A percentile compares a stretch with the other conserved stretches of the same genome.
Conservation (phyloP, 2,329 filamentous ascomycete species). For the Truncatella angustata region DNA sequence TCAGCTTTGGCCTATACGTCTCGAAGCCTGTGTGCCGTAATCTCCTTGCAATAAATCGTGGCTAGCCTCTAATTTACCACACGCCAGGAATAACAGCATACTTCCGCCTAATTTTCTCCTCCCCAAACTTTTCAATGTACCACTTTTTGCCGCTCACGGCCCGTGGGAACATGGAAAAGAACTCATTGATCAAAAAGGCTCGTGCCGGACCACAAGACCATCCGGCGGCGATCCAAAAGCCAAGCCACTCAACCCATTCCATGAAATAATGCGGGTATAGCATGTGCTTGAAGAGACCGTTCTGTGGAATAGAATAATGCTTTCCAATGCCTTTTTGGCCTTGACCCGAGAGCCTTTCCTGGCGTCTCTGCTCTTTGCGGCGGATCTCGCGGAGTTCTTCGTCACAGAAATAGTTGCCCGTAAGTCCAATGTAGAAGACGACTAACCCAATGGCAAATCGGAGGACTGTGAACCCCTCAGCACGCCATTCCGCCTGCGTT, state of each 20-base stretch:
- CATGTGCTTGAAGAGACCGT: slow-evolving; percentile 78
- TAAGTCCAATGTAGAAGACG: slow-evolving; percentile 74
- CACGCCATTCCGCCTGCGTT: slow-evolving; percentile 50
- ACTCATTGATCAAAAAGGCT: slow-evolving; percentile 80
- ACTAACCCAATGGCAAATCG: slow-evolving; percentile 64
- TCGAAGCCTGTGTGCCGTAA: no score
- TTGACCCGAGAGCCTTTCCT: slow-evolving; percentile 42
- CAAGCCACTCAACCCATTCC: slow-evolving; percentile 95
- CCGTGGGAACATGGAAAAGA: slow-evolving; percentile 85
- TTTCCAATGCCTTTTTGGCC: slow-evolving; percentile 60
- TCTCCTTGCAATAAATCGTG: no score
- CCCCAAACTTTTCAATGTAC: slow-evolving; percentile 87
- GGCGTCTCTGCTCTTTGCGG: slow-evolving; percentile 61
- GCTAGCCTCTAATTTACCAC: no score
- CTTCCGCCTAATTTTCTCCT: slow-evolving; percentile 70
- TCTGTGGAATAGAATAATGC: slow-evolving; percentile 82
- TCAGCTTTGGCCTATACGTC: no score
- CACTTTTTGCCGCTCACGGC: slow-evolving; percentile 78
- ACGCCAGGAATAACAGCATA: slow-evolving; percentile 64
- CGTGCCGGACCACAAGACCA: slow-evolving; percentile 71
- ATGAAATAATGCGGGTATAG: slow-evolving; percentile 93
- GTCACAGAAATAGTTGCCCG: slow-evolving; percentile 85
- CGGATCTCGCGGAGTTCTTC: slow-evolving; percentile 86
- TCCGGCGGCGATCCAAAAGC: slow-evolving; percentile 77
- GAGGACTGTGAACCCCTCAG: slow-evolving; percentile 33